Conservation (phyloP, 1,139 yeast genomes). For the Lodderomyces margitis region DNA sequence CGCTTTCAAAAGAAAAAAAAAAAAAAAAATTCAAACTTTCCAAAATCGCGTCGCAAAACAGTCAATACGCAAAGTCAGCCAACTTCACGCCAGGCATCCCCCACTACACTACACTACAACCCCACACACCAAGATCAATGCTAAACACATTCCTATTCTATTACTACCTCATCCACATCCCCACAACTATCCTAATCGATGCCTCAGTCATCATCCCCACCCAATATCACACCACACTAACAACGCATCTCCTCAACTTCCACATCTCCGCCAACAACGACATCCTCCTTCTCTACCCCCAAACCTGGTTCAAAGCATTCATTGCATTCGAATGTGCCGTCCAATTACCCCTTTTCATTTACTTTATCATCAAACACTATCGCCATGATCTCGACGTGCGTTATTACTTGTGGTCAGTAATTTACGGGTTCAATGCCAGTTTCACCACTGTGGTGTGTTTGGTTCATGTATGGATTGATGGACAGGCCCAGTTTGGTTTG, state of each 20-base stretch:
- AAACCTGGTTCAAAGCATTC: conserved; percentile 71
- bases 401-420: conserved; percentile 47
- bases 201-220: conserved; percentile 66
- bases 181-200: conserved; percentile 74
- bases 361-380: conserved; percentile 28
- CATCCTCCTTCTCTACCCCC: conserved; percentile 52
- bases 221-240: conserved; percentile 46
- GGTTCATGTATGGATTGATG: conserved; percentile 34
- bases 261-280: conserved; percentile 70
- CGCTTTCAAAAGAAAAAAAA: too few relatives aligned
- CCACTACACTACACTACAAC: too few relatives aligned
- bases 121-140: neutral
- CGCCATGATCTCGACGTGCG: conserved; percentile 23
- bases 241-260: conserved; percentile 47
- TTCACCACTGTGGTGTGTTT: conserved; percentile 71
- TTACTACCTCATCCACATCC: conserved; percentile 58
- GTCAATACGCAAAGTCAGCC: neutral
- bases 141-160: neutral
- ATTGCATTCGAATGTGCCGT: conserved; percentile 68
- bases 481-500: conserved; percentile 27
- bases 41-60: conserved; percentile 1
- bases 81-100: too few relatives aligned
- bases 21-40: too few relatives aligned
- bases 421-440: conserved; percentile 76
- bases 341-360: conserved; percentile 75